Evolutionary conservation across 1,284 basidiomycete genomes (phyloP), one percentile per base, ranked within the genome.

Genomic region (Ustilago xerochloae): DNA sequence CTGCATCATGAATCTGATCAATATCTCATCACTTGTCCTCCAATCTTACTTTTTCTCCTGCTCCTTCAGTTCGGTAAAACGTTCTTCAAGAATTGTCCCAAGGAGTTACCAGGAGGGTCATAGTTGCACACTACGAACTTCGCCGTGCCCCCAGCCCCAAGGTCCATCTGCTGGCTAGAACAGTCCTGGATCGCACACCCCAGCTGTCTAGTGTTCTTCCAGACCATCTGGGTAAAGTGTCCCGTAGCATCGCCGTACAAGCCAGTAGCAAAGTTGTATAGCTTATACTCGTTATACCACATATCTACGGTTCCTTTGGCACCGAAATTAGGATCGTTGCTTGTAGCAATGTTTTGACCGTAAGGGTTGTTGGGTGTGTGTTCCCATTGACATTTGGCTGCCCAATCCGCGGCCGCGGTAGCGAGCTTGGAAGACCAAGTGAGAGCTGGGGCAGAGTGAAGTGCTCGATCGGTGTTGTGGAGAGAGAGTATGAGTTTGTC

Each of bases 191-290:
- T 29, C 33, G 66, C 75, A 22, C 75, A 77, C 3, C 75, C 75
- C 13, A 77, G 30, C 45, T 49, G 52, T 29, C 29, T 57, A 18
- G 38, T 61, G 8, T 26, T 28, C 60, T 67, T 67, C 76, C 76
- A 78, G 0, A 78, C 66, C 59, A 78, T 65, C 62, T 78, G 76
- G 3, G 74, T 76, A 33, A 78, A 78, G 45, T 78, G 76, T 0
- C 76, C 76, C 16, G 76, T 75, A 4, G 58, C 53, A 39, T 62
- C 65, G 47, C 60, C 60, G 54, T 76, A 78, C 12, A 13, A 32
- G 2, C 52, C 59, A 12, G 32, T 26, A 9, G n/a, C 45, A 46
- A 57, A 78, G 36, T 73, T 58, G 66, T 78, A 78, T 16, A 49
- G 38, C n/a, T 33, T 20, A 18, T 48, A 32, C 28, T 78, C 76